Evolutionary conservation across 345 rosid species (phyloP).

Genomic region (Cardamine occulta): DNA sequence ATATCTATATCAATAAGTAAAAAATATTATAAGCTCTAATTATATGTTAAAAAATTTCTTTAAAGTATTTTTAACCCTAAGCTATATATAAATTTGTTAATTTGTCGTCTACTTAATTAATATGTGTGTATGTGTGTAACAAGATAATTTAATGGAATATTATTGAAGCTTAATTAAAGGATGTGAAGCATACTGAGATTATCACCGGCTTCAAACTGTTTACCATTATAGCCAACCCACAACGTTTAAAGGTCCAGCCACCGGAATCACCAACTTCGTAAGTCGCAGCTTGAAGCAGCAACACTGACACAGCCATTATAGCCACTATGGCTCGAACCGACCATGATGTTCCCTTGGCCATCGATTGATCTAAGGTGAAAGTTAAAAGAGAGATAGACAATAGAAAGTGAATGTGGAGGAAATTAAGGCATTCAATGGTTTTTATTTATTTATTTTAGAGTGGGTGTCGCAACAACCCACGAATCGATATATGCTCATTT

Average conservation of each 20-base stretch:
- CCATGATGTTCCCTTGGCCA: slow-evolving; percentile 42
- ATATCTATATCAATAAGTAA: background rate
- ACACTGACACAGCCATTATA: slow-evolving; percentile 26
- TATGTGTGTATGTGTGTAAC: background rate
- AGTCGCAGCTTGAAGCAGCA: slow-evolving; percentile 32
- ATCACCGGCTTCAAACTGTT: slow-evolving; percentile 43
- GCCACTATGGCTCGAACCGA: slow-evolving; percentile 30
- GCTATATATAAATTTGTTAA: background rate
- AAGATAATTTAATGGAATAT: slow-evolving; percentile 37
- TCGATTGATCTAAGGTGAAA: slow-evolving; percentile 1
- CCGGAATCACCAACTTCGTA: slow-evolving; percentile 37
- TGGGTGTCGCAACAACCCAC: slow-evolving; percentile 43
- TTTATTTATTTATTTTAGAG: slow-evolving; percentile 20
- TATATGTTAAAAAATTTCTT: background rate
- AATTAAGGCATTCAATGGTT: slow-evolving; percentile 24
- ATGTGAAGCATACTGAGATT: slow-evolving; percentile 39
- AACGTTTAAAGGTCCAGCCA: slow-evolving; percentile 45
- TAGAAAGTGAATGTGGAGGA: background rate
- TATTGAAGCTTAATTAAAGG: background rate
- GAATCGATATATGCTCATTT: slow-evolving; percentile 20
- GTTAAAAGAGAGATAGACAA: background rate
- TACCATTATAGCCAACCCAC: slow-evolving; percentile 39
- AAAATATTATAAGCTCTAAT: background rate
- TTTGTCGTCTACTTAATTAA: background rate
- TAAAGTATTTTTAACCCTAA: background rate